A percentile compares a stretch with the other conserved stretches of the same genome.
Evolutionary conservation across 352 stramenopile species (phyloP).

Genomic region (Plasmopara halstedii): DNA sequence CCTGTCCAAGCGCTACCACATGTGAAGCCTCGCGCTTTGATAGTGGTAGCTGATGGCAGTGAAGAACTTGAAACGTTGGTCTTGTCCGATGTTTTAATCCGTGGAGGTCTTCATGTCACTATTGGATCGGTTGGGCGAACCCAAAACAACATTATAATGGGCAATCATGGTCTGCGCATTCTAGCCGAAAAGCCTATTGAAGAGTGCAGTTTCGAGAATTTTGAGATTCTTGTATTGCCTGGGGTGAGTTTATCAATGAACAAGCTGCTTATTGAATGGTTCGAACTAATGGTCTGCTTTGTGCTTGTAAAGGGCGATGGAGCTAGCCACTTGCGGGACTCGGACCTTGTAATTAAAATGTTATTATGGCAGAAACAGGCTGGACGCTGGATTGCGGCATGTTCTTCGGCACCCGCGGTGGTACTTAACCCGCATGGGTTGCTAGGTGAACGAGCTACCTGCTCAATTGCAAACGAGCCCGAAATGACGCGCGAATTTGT

Average conservation of each 20-base stretch:
- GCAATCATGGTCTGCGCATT: slow-evolving; percentile 52
- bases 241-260: slow-evolving; percentile 28
- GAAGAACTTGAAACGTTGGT: slow-evolving; percentile 62
- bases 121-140: slow-evolving; percentile 43
- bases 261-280: background rate
- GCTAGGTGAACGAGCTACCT: slow-evolving; percentile 40
- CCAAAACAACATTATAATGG: slow-evolving; percentile 56
- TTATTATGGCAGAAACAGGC: slow-evolving; percentile 43
- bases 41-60: slow-evolving; percentile 51
- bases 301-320: slow-evolving; percentile 30
- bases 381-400: slow-evolving; percentile 44
- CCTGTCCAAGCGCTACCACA: slow-evolving; percentile 17
- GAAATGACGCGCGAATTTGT: slow-evolving; percentile 41
- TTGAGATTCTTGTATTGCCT: slow-evolving; percentile 65
- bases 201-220: slow-evolving; percentile 52
- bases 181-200: slow-evolving; percentile 56
- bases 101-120: slow-evolving; percentile 49
- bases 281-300: background rate
- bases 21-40: slow-evolving; percentile 54
- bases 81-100: slow-evolving; percentile 53
- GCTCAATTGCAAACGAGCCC: slow-evolving; percentile 28
- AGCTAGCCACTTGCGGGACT: slow-evolving; percentile 37
- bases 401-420: slow-evolving; percentile 34
- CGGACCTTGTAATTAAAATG: slow-evolving; percentile 56
- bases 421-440: slow-evolving; percentile 42